These are phyloP conservation scores for Cornus florida DNA, from an alignment of 148 eudicot genomes.

Conservation along the genomic window DNA sequence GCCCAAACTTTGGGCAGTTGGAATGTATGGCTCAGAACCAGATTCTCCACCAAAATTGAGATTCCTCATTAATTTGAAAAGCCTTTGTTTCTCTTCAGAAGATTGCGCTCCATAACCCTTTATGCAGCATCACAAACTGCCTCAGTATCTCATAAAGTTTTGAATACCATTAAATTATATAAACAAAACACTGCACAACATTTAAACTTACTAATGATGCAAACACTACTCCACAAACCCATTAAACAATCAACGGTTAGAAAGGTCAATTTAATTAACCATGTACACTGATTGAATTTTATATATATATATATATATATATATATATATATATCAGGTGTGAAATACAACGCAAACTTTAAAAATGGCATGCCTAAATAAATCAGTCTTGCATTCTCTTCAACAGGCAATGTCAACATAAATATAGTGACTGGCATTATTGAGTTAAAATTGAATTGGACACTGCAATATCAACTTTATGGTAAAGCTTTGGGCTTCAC, in stretches of 20 bases:
- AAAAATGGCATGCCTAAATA: not conserved
- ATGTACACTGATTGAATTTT: no score
- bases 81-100: conserved; percentile 95
- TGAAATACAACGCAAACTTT: no score
- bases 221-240: not conserved
- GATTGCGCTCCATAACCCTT: conserved; percentile 99
- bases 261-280: not conserved
- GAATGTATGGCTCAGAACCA: conserved; percentile 84
- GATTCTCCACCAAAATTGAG: conserved; percentile 89
- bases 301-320: no score
- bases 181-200: not conserved
- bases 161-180: not conserved
- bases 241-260: not conserved
- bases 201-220: not conserved
- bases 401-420: not conserved
- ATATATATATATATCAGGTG: no score
- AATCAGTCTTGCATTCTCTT: not conserved
- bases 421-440: not conserved
- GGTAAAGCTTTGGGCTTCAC: not conserved
- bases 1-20: conserved; percentile 65
- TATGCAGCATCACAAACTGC: conserved; percentile 15
- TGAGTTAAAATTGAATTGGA: not conserved
- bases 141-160: conserved; percentile 3
- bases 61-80: conserved; percentile 88
- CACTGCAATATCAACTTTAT: not conserved